These are phyloP conservation scores for Candida glaebosa DNA, from an alignment of 805 yeast genomes.

Conservation along the genomic window DNA sequence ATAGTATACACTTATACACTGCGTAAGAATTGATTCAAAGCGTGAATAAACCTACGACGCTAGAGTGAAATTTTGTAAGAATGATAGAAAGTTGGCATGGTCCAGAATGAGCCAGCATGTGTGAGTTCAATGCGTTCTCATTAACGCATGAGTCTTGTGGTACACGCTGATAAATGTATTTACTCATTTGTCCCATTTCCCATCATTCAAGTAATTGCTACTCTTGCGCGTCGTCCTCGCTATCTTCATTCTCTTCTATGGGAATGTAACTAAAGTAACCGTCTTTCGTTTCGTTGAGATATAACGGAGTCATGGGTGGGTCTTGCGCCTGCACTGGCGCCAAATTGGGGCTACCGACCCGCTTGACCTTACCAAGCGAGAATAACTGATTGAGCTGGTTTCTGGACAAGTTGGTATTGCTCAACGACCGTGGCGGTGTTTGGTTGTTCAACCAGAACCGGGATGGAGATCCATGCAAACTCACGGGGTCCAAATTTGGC, in stretches of 20 bases:
- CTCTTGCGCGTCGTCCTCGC: too few species aligned
- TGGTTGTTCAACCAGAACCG: conserved; percentile 50
- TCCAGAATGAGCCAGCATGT: too few species aligned
- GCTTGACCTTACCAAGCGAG: conserved; percentile 8
- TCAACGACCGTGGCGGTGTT: conserved; percentile 46
- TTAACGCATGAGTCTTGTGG: too few species aligned
- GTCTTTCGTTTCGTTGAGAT: conserved; percentile 13
- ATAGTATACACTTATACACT: neutral
- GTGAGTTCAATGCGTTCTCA: too few species aligned
- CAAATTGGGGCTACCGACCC: conserved; percentile 24
- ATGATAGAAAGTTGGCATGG: too few species aligned
- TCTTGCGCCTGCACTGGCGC: conserved; percentile 43
- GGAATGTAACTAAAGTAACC: conserved; percentile 7
- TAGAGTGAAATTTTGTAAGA: too few species aligned
- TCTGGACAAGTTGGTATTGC: conserved; percentile 12
- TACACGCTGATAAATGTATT: too few species aligned
- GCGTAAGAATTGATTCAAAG: too few species aligned
- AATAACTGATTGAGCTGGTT: conserved; percentile 16
- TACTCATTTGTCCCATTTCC: too few species aligned
- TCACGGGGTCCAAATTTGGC: conserved; percentile 49
- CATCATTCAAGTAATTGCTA: too few species aligned
- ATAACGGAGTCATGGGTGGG: conserved; percentile 43
- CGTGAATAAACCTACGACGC: too few species aligned
- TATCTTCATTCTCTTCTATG: conserved; percentile 7
- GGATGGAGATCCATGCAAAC: conserved; percentile 54